These are phyloP conservation scores for Jackrogersella minutella DNA, from an alignment of 495 filamentous ascomycete genomes.

Conservation along the genomic window DNA sequence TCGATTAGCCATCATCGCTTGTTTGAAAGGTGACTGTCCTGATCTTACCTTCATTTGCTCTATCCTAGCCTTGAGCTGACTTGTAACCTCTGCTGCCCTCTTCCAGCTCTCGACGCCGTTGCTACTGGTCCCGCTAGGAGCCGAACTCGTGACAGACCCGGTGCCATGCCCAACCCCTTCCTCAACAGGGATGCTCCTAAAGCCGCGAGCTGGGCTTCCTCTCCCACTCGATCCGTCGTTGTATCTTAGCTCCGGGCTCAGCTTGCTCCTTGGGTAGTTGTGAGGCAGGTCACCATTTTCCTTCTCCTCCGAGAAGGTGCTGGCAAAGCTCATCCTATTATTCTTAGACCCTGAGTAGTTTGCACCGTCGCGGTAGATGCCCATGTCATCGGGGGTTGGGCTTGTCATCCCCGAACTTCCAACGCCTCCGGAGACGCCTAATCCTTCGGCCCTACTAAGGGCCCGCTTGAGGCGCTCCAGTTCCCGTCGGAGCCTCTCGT, in stretches of 20 bases:
- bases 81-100: conserved; percentile 97
- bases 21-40: background rate
- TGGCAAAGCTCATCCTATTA: conserved; percentile 71
- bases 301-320: conserved; percentile 82
- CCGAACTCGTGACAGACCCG: conserved; percentile 46
- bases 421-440: conserved; percentile 49
- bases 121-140: conserved; percentile 50
- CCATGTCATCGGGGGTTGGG: conserved; percentile 57
- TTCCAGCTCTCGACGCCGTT: conserved; percentile 92
- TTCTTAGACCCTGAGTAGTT: conserved; percentile 47
- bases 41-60: conserved; percentile 71
- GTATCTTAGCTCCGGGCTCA: conserved; percentile 61
- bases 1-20: background rate
- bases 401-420: conserved; percentile 55
- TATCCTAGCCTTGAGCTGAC: conserved; percentile 94
- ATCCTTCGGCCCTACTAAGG: conserved; percentile 59
- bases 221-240: conserved; percentile 62
- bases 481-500: conserved; percentile 83
- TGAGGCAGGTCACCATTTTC: conserved; percentile 67
- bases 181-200: conserved; percentile 44
- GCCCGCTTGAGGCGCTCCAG: conserved; percentile 92
- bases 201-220: conserved; percentile 62
- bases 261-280: conserved; percentile 56
- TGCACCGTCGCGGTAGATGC: conserved; percentile 63
- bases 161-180: conserved; percentile 37